Conservation (phyloP, 2,329 filamentous ascomycete species). For the Onygenales sp. region DNA sequence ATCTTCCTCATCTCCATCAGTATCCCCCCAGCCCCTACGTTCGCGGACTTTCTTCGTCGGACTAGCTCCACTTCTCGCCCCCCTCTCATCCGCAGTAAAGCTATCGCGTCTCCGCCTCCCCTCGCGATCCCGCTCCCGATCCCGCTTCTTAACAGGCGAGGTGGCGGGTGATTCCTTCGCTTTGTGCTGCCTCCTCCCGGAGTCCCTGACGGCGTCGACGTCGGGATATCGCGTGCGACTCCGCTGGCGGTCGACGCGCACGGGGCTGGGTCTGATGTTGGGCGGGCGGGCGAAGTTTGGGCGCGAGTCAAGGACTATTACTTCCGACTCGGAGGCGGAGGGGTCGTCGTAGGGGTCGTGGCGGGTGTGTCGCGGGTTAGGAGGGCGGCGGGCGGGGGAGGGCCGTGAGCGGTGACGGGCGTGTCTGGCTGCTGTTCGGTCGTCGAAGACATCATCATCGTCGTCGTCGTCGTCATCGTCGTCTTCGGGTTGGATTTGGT, state of each 20-base stretch:
- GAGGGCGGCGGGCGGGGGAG: background rate
- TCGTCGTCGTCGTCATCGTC: constrained; percentile 9
- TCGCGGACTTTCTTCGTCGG: constrained; percentile 14
- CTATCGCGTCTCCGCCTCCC: constrained; percentile 20
- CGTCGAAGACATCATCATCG: constrained; percentile 11
- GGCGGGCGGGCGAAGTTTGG: constrained; percentile 21
- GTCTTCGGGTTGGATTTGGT: background rate
- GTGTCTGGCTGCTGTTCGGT: constrained; percentile 13
- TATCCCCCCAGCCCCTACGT: constrained; percentile 15
- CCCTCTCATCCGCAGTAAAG: background rate
- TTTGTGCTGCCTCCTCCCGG: constrained; percentile 20
- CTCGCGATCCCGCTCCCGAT: constrained; percentile 24
- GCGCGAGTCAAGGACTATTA: constrained; percentile 19
- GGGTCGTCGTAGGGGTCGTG: constrained; percentile 4
- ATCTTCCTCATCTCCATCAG: constrained; percentile 14
- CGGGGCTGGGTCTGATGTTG: constrained; percentile 14
- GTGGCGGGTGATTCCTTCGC: constrained; percentile 28
- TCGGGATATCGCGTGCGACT: constrained; percentile 7
- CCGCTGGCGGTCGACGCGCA: constrained; percentile 4
- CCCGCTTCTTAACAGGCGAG: constrained; percentile 26
- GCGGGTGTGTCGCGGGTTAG: constrained; percentile 1
- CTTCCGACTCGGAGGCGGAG: constrained; percentile 8
- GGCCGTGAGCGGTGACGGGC: background rate
- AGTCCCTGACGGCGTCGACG: constrained; percentile 6
- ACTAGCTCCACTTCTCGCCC: constrained; percentile 20